These are phyloP conservation scores for Ceratobasidium sp. DNA, from an alignment of 1,284 basidiomycete species.

Conservation along the genomic window DNA sequence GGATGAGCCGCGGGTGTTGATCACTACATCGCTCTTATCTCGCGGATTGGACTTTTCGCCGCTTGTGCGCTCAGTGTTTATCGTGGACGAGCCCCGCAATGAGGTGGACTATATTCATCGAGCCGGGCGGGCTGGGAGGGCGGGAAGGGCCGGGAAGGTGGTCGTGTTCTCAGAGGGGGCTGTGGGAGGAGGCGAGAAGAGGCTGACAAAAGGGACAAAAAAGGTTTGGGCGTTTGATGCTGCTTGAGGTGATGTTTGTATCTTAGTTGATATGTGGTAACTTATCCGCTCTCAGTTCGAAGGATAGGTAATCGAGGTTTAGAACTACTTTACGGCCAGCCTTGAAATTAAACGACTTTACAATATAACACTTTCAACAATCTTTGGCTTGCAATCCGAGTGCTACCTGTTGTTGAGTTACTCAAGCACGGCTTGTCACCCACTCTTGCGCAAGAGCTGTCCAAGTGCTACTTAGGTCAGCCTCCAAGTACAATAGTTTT, in stretches of 20 bases:
- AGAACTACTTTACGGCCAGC: too few species aligned
- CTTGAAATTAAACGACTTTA: too few species aligned
- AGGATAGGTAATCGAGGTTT: too few species aligned
- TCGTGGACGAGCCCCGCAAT: constrained; percentile 87
- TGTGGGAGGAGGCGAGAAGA: constrained; percentile 2
- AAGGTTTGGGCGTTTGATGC: constrained; percentile 37
- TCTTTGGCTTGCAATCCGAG: too few species aligned
- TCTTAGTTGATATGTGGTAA: background rate
- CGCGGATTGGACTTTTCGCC: constrained; percentile 90
- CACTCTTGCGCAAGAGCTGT: too few species aligned
- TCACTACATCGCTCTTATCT: constrained; percentile 92
- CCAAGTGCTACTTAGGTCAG: too few species aligned
- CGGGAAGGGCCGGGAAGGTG: constrained; percentile 75
- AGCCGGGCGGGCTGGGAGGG: constrained; percentile 76
- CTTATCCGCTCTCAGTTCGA: too few species aligned
- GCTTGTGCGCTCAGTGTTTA: constrained; percentile 81
- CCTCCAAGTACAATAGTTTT: too few species aligned
- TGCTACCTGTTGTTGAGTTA: too few species aligned
- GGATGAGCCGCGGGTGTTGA: constrained; percentile 73
- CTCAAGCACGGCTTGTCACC: too few species aligned
- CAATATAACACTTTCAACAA: too few species aligned
- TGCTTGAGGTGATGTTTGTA: background rate
- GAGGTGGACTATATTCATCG: constrained; percentile 92
- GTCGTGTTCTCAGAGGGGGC: constrained; percentile 66
- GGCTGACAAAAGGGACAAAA: background rate